Base-by-base conservation (phyloP, 2,329 filamentous ascomycete species). In the Ophiosphaerella korrae region DNA sequence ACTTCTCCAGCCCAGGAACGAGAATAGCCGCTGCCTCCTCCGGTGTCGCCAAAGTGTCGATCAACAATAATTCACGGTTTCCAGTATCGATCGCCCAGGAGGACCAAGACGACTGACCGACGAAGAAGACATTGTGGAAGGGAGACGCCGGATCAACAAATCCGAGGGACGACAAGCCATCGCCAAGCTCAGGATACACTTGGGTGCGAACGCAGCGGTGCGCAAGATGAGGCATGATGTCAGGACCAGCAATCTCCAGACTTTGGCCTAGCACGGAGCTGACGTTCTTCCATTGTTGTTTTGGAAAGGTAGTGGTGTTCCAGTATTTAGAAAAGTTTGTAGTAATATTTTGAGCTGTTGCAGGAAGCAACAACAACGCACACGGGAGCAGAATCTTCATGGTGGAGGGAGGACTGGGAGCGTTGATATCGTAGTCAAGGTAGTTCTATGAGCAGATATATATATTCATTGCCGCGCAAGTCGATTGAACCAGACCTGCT, bases 271-370 rank as follows among this genome's bases (percentile, higher is more conserved):
- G 49, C 14, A 44, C 44, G 5, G 45, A 31, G n/a, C 48, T 50
- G 21, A 58, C 55, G 37, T 58, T 56, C 16, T n/a, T 13, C 4
- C 7, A 14, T 23, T 50, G 47, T n/a, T 37, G 33, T n/a, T 44
- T 44, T 9, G 47, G 41, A 37, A 39, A 50, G 13, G 21, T 39
- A 13, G 47, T 50, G 14, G 11, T 23, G 24, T 41, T 41, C 18
- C 23, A 41, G 16, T 23, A 41, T 12, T 18, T 26, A 2, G 32
- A 24, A 29, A 41, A 41, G 24, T 41, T 29, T 24, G 33, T 31
- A 29, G 41, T 2, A 85, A 85, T 56, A 66, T 85, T 0, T 21
- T 21, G 18, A 21, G 18, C 18, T 21, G 18, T 21, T 21, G 18
- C 3, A 21, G 18, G 18, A 21, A 21, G 18, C 18, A 4, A 4